Evolutionary conservation across 768 basidiomycete genomes (phyloP).

Genomic region (Tricholoma bakamatsutake): DNA sequence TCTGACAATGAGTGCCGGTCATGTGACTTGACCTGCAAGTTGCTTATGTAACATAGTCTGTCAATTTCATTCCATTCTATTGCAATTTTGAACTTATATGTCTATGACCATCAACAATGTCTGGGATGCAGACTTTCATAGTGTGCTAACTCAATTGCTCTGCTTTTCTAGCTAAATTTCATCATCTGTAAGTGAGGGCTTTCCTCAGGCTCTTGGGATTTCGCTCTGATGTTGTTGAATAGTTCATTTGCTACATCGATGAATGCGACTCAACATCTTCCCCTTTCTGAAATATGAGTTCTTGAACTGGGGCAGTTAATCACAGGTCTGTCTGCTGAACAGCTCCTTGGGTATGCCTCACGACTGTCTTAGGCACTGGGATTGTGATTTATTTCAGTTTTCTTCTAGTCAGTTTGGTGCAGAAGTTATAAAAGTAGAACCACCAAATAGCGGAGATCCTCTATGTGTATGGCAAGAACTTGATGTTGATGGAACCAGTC

Average conservation of each 20-base stretch:
- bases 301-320: conserved; percentile 68
- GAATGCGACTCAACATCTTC: conserved; percentile 32
- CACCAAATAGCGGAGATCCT: conserved; percentile 58
- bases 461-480: conserved; percentile 67
- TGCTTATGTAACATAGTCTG: no score
- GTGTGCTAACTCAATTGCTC: background rate
- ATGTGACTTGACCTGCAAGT: no score
- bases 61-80: no score
- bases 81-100: no score
- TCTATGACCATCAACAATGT: no score
- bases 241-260: conserved; percentile 12
- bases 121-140: background rate
- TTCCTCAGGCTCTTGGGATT: background rate
- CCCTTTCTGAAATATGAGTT: conserved; percentile 57
- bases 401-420: conserved; percentile 58
- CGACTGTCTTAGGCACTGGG: background rate
- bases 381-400: background rate
- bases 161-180: background rate
- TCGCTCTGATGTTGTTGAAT: background rate
- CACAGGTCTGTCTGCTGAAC: conserved; percentile 69
- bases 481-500: conserved; percentile 64
- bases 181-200: background rate
- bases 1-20: no score
- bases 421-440: conserved; percentile 68
- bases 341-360: conserved; percentile 53